These are phyloP conservation scores for Cytospora piceicola DNA, from an alignment of 2,329 filamentous ascomycete species.

Conservation along the genomic window DNA sequence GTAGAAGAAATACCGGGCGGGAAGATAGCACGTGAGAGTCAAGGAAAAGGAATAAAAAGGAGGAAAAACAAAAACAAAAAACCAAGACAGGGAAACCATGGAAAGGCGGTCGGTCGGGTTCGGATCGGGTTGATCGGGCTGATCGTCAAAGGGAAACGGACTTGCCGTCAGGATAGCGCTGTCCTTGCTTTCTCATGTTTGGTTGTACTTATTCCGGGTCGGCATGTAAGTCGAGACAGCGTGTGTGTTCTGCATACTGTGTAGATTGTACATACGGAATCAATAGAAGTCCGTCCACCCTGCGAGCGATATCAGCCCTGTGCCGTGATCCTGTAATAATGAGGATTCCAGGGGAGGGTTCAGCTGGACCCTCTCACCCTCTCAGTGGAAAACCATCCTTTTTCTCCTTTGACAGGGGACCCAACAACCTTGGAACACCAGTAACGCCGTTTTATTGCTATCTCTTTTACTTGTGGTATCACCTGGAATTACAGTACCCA, in stretches of 20 bases:
- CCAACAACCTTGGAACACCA: too few relatives aligned
- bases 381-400: too few relatives aligned
- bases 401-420: too few relatives aligned
- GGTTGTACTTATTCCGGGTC: too few relatives aligned
- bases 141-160: constrained; percentile 16
- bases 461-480: neutral
- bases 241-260: neutral
- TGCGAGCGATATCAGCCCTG: neutral
- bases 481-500: neutral
- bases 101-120: constrained; percentile 8
- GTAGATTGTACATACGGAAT: neutral
- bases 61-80: too few relatives aligned
- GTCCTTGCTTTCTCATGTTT: constrained; percentile 2
- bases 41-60: constrained; percentile 9
- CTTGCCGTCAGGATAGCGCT: constrained; percentile 15
- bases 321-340: neutral
- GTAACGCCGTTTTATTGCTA: too few relatives aligned
- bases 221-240: neutral
- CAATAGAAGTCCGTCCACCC: too few relatives aligned
- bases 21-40: constrained; percentile 15
- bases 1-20: neutral
- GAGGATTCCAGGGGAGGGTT: neutral
- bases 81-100: too few relatives aligned
- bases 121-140: constrained; percentile 15
- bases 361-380: too few relatives aligned